A percentile compares a stretch with the other conserved stretches of the same genome.
Evolutionary conservation across 2,329 filamentous ascomycete species (phyloP).

Genomic region (Neonectria ditissima): DNA sequence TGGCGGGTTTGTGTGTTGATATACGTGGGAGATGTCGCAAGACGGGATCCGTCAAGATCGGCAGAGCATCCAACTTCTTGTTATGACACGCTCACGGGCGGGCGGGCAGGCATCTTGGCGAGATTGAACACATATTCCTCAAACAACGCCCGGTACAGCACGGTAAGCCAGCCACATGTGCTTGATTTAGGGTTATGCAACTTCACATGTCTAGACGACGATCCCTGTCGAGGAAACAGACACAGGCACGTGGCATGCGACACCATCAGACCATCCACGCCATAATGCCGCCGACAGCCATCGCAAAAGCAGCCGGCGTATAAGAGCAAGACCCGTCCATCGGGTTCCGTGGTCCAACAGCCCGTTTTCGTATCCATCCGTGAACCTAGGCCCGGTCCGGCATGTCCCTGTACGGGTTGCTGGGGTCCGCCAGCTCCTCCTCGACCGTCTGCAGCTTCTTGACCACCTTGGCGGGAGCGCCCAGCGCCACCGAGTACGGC

Average conservation of each 20-base stretch:
- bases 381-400: slow-evolving; percentile 36
- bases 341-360: neutral
- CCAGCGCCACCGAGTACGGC: slow-evolving; percentile 60
- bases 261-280: neutral
- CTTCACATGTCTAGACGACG: neutral
- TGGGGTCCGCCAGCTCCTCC: slow-evolving; percentile 43
- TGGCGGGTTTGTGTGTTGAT: too few relatives aligned
- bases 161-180: too few relatives aligned
- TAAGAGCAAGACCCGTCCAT: neutral
- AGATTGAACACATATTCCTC: too few relatives aligned
- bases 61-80: too few relatives aligned
- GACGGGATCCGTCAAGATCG: neutral
- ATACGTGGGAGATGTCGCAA: neutral
- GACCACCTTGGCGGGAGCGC: slow-evolving; percentile 60
- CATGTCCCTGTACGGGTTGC: slow-evolving; percentile 44
- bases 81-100: too few relatives aligned
- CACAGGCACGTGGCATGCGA: neutral
- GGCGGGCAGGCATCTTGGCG: too few relatives aligned
- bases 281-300: neutral
- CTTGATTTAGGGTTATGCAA: neutral
- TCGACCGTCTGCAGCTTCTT: slow-evolving; percentile 57
- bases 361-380: too few relatives aligned
- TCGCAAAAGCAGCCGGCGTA: neutral
- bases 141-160: too few relatives aligned
- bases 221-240: neutral